A percentile compares a stretch with the other conserved stretches of the same genome.
Evolutionary conservation across 2,329 filamentous ascomycete genomes (phyloP).

Genomic region (Alternaria triticimaculans): DNA sequence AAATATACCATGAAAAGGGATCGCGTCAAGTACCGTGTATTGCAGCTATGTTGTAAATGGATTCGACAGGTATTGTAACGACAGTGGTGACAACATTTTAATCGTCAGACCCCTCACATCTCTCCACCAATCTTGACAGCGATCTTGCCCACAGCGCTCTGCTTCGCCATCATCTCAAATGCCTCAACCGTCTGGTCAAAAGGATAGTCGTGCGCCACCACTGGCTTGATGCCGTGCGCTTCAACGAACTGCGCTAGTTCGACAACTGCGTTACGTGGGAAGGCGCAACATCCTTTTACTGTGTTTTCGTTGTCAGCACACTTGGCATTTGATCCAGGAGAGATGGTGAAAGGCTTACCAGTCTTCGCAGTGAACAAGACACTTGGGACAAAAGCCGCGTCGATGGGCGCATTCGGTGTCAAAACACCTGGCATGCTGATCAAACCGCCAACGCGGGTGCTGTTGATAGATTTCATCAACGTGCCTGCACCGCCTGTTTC

Average conservation of each 20-base stretch:
- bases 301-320: neutral
- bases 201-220: slow-evolving; percentile 23
- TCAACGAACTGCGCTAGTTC: slow-evolving; percentile 28
- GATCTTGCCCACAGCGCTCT: slow-evolving; percentile 32
- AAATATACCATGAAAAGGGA: neutral
- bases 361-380: neutral
- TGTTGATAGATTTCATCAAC: slow-evolving; percentile 55
- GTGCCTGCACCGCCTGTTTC: slow-evolving; percentile 54
- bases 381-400: neutral
- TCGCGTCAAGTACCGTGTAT: neutral
- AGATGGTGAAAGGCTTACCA: neutral
- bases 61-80: neutral
- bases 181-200: slow-evolving; percentile 26
- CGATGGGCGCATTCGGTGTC: neutral
- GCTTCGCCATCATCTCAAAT: slow-evolving; percentile 24
- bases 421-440: slow-evolving; percentile 56
- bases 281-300: slow-evolving; percentile 30
- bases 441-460: slow-evolving; percentile 54
- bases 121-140: slow-evolving; percentile 22
- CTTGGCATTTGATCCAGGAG: neutral
- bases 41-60: neutral
- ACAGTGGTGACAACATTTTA: neutral
- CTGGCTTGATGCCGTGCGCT: slow-evolving; percentile 26
- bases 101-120: neutral
- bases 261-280: slow-evolving; percentile 22